These are phyloP conservation scores for Astragalus membranaceus DNA, from an alignment of 306 rosid genomes.

Conservation along the genomic window DNA sequence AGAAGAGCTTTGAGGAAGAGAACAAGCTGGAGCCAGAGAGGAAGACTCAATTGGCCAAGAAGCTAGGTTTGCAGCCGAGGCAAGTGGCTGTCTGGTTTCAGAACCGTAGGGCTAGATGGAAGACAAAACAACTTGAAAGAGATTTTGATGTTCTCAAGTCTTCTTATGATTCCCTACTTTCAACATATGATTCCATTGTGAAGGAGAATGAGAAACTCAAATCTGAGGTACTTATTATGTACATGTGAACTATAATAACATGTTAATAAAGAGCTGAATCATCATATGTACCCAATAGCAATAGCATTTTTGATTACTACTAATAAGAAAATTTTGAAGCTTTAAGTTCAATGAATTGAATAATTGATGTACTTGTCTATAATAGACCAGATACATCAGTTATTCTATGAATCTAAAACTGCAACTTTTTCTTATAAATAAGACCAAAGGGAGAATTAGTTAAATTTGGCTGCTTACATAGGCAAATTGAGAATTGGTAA, in stretches of 20 bases:
- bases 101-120: slow-evolving; percentile 98
- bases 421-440: too few relatives aligned
- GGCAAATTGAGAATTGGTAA: background rate
- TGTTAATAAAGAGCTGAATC: background rate
- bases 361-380: too few relatives aligned
- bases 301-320: background rate
- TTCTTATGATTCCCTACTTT: slow-evolving; percentile 68
- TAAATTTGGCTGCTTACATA: slow-evolving; percentile 6
- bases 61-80: slow-evolving; percentile 90
- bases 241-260: background rate
- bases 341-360: too few relatives aligned
- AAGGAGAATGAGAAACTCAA: slow-evolving; percentile 89
- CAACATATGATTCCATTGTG: slow-evolving; percentile 52
- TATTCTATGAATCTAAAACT: too few relatives aligned
- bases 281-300: background rate
- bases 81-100: slow-evolving; percentile 99
- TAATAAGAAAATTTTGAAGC: background rate
- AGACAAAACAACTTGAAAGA: slow-evolving; percentile 98
- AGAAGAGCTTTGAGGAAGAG: slow-evolving; percentile 92
- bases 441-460: background rate
- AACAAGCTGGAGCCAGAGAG: slow-evolving; percentile 98
- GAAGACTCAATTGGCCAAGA: slow-evolving; percentile 85
- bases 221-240: slow-evolving; percentile 54
- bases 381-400: too few relatives aligned
- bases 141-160: slow-evolving; percentile 88